Evolutionary conservation across 345 rosid genomes (phyloP), one percentile per base, ranked within the genome.

Genomic region (Eucalyptus guilfoylei): DNA sequence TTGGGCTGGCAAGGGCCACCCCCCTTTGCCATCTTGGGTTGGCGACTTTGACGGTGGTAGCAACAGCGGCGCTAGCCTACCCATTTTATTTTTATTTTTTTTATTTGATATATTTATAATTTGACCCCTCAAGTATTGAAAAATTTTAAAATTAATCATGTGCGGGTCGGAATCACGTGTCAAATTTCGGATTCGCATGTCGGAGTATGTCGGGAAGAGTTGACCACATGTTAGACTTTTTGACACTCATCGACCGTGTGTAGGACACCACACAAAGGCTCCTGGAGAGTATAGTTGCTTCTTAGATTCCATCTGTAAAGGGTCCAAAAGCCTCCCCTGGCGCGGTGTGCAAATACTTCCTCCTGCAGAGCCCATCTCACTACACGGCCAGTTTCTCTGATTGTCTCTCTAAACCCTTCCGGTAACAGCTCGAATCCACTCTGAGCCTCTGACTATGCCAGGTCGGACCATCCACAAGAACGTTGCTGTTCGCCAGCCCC

Each of bases 221-320:
- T 49, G 8, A 49, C 0, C 1, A 49, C 0, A 0, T 49, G 0
- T 50, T 0, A 23, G 23, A 17, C n/a, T n/a, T n/a, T n/a, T n/a
- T n/a, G n/a, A n/a, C n/a, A n/a, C n/a, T n/a, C n/a, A n/a, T n/a
- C n/a, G n/a, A n/a, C n/a, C n/a, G n/a, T n/a, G n/a, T n/a, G n/a
- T n/a, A n/a, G 19, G 0, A 50, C 0, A 50, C 2, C 55, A 50
- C 1, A 50, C 1, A 3, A 52, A 52, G 55, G 55, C 4, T 52
- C 0, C 0, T 0, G 4, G 0, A 52, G 0, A 52, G 1, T 52
- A 0, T 19, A 0, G 1, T 0, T 17, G 0, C 10, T 52, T 52
- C 2, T 19, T 19, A 19, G 4, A 47, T 52, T 40, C 44, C 76
- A 40, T 0, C 4, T 47, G 21, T 17, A 0, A 40, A 50, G 1